Base-by-base conservation (phyloP, 1,139 yeast genomes). In the Hansenula anomala region DNA sequence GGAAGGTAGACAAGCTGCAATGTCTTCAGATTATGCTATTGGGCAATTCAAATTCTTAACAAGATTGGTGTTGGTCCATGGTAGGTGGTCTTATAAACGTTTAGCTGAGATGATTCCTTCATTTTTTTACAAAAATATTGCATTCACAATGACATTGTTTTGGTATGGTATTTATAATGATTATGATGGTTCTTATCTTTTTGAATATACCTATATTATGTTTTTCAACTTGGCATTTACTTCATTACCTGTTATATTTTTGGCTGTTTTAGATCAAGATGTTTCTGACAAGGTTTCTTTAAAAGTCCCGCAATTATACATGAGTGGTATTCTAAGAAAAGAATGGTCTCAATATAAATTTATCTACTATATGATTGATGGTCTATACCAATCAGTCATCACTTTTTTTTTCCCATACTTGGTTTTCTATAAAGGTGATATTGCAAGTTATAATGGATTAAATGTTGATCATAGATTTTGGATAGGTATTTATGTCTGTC, bases 21-120 rank as follows among this genome's bases (percentile, higher is more conserved):
- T 92, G 98, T 83, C 95, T n/a, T 85, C 97, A 0, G 98, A 92
- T 67, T 92, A 89, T 64, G 97, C 97, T 3, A 69, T 92, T 60
- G 98, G 97, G n/a, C 97, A 92, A 61, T 92, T 92, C 67, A 71
- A 97, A 56, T 92, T 75, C 59, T 61, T 92, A 56, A 75, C 88
- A 0, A 73, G 92, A 51, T 69, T 92, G 50, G 67, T 92, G 38
- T 66, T 92, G 40, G 94, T 88, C 23, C 98, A 92, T 64, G 98
- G 98, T 28, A 75, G 97, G 59, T 92, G 97, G 97, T 85, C 95
- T 1, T 92, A 92, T 59, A 85, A 85, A 56, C 71, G 97, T 51
- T 69, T 92, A 40, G 79, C 95, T 33, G 97, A 90, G 61, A 89
- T 90, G 95, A 83, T 89, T 57, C 97, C 97, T 23, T 75, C 83